phyloP scores from a whole-genome alignment of 75 land plant species.

The Gnetum montanum region DNA sequence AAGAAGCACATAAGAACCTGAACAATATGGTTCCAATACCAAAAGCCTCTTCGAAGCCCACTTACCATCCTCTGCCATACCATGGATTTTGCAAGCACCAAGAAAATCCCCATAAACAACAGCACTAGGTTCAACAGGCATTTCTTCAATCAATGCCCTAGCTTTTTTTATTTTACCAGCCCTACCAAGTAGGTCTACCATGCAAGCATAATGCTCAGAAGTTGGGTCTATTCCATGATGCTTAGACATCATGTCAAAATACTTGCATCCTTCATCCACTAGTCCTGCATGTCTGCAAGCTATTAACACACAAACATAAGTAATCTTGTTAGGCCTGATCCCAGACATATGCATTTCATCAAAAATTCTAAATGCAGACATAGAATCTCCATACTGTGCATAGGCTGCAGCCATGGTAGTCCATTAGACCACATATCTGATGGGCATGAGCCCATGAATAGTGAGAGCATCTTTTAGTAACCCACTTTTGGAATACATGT shows the following conservation, averaged over 20 bases:
- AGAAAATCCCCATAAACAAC: slow-evolving; percentile 32
- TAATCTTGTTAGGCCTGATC: slow-evolving; percentile 24
- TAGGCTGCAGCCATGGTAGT: slow-evolving; percentile 30
- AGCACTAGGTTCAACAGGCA: slow-evolving; percentile 31
- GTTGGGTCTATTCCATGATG: slow-evolving; percentile 18
- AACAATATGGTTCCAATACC: slow-evolving; percentile 15
- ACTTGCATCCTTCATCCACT: slow-evolving; percentile 15
- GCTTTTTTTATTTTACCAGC: slow-evolving; percentile 23
- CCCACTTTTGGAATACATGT: slow-evolving; percentile 63
- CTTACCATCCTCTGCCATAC: slow-evolving; percentile 15
- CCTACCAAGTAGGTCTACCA: slow-evolving; percentile 39
- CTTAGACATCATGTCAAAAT: slow-evolving; percentile 22
- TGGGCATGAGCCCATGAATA: slow-evolving; percentile 15
- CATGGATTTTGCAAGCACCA: slow-evolving; percentile 28
- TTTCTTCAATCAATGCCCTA: slow-evolving; percentile 16
- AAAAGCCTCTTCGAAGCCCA: slow-evolving; percentile 7
- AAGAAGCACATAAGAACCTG: slow-evolving; percentile 17
- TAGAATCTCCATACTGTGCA: slow-evolving; percentile 16
- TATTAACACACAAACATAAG: slow-evolving; percentile 19
- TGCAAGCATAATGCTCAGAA: slow-evolving; percentile 33
- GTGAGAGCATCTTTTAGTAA: slow-evolving; percentile 24
- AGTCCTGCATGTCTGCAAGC: slow-evolving; percentile 33
- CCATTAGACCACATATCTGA: slow-evolving; percentile 26
- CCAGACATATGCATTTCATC: slow-evolving; percentile 11
- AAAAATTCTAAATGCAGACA: slow-evolving; percentile 21